Conservation (phyloP, 148 eudicot species). For the Simmondsia chinensis region DNA sequence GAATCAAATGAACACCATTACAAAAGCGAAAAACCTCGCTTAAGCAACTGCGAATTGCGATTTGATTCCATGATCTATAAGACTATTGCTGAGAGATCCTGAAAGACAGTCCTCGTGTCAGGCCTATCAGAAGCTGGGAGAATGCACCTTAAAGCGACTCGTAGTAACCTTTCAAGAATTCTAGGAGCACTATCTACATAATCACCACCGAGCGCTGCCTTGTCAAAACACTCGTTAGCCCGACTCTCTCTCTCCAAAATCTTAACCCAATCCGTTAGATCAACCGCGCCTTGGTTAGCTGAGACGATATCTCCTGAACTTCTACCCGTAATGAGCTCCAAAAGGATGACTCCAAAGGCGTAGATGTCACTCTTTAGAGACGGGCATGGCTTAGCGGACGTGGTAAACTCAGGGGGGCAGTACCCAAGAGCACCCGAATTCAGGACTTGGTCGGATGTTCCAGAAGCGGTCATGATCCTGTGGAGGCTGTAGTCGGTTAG, state of each 20-base stretch:
- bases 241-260: conserved; percentile 36
- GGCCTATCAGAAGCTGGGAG: conserved; percentile 67
- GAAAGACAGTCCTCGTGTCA: conserved; percentile 38
- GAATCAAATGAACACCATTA: too few relatives aligned
- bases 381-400: conserved; percentile 55
- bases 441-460: conserved; percentile 59
- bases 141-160: conserved; percentile 48
- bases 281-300: conserved; percentile 34
- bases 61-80: too few relatives aligned
- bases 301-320: conserved; percentile 38
- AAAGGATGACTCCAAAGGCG: conserved; percentile 62
- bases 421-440: conserved; percentile 61
- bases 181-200: conserved; percentile 7
- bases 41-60: too few relatives aligned
- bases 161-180: conserved; percentile 32
- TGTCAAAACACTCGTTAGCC: conserved; percentile 40
- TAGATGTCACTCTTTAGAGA: conserved; percentile 62
- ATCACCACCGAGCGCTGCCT: conserved; percentile 10
- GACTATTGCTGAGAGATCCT: conserved; percentile 38
- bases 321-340: conserved; percentile 53
- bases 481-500: conserved; percentile 67
- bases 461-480: conserved; percentile 48
- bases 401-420: conserved; percentile 63
- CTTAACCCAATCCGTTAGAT: conserved; percentile 63
- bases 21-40: too few relatives aligned